Conservation (phyloP, 306 rosid species). For the Vicia sativa region DNA sequence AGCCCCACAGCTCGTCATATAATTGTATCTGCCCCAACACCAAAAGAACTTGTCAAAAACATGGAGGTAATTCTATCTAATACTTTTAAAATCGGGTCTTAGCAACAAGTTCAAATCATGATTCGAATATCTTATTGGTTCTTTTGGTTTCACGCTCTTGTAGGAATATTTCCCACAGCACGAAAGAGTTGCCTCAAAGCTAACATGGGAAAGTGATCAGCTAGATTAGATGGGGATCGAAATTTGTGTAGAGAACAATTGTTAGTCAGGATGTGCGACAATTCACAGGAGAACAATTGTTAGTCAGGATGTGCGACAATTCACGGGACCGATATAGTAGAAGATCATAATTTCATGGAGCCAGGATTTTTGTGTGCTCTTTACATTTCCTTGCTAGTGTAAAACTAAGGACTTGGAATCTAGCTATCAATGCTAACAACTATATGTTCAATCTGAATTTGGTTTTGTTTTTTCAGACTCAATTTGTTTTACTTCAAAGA, state of each 20-base stretch:
- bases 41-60: slow-evolving; percentile 79
- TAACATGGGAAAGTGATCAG: slow-evolving; percentile 84
- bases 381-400: slow-evolving; percentile 39
- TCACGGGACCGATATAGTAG: slow-evolving; percentile 50
- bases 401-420: slow-evolving; percentile 45
- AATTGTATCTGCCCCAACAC: slow-evolving; percentile 83
- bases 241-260: slow-evolving; percentile 34
- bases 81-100: background rate
- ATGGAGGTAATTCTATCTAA: slow-evolving; percentile 61
- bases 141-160: background rate
- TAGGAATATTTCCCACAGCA: slow-evolving; percentile 89
- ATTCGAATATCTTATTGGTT: no score
- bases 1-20: slow-evolving; percentile 90
- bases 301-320: slow-evolving; percentile 35
- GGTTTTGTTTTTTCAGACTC: slow-evolving; percentile 6
- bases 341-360: slow-evolving; percentile 44
- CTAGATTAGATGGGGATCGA: slow-evolving; percentile 37
- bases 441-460: slow-evolving; percentile 23
- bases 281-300: slow-evolving; percentile 39
- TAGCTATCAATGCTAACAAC: slow-evolving; percentile 38
- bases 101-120: background rate
- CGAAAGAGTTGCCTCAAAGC: slow-evolving; percentile 87
- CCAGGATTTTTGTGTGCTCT: slow-evolving; percentile 38
- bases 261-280: slow-evolving; percentile 39
- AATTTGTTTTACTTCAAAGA: background rate